Base-by-base conservation (phyloP, 2,329 filamentous ascomycete genomes). In the Alternaria brassicicola region DNA sequence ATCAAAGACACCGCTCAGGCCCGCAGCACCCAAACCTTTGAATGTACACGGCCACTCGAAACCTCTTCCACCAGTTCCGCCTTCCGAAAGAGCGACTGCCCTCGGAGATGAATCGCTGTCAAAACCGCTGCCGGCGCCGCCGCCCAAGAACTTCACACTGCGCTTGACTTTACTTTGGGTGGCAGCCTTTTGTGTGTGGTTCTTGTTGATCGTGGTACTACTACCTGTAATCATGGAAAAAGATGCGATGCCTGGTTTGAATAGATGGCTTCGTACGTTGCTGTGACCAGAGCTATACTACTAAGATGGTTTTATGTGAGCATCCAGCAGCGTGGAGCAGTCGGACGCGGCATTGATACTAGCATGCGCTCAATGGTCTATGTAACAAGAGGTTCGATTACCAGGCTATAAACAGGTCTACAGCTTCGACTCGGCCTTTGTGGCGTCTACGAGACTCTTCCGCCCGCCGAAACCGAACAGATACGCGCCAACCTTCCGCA, bases 401-500 rank as follows among this genome's bases (percentile, higher is more conserved):
- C 15, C 21, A 19, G 17, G 4, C 23, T 13, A 6, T 38, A 23
- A 30, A 46, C 17, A 26, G 23, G 31, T 15, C 51, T 70, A 76
- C 59, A 76, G 31, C 55, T 76, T 76, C n/a, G 72, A 61, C 17
- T 68, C 69, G 53, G 65, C 57, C 39, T 64, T 70, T 36, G 72
- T 75, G 26, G 68, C 73, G 64, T 77, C 73, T 2, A 63, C 66
- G 25, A 75, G 46, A 28, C 79, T 81, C 61, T 78, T 78, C 51
- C 79, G 75, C 0, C 81, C 82, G 10, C 79, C 78, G 62, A 83
- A 85, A 1, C 83, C 84, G 70, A 87, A 86, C 41, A 87, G 62
- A 73, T 84, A 86, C 9, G 83, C 85, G 0, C 85, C 86, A 9
- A 88, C 81, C 74, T 87, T 88, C n/a, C 85, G 78, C 82, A 88